These are phyloP conservation scores for Cladobotryum mycophilum DNA, from an alignment of 2,329 filamentous ascomycete species.

Conservation along the genomic window DNA sequence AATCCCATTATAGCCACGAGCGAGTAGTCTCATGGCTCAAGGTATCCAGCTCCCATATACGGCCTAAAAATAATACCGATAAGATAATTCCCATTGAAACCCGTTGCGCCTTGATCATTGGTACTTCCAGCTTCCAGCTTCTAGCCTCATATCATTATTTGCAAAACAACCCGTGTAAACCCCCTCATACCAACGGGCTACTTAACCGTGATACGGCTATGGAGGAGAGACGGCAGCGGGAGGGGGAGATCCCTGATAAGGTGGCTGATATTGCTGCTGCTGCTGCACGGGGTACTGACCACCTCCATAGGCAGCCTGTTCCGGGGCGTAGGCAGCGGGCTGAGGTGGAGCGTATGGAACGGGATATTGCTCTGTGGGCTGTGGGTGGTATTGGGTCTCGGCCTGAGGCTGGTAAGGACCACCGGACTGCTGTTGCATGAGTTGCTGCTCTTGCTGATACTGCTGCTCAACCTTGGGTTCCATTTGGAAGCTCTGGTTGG, in stretches of 20 bases:
- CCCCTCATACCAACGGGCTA: neutral
- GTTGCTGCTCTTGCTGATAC: conserved; percentile 18
- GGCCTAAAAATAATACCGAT: neutral
- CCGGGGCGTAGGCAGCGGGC: conserved; percentile 16
- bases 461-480: conserved; percentile 27
- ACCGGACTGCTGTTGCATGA: conserved; percentile 13
- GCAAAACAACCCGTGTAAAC: neutral
- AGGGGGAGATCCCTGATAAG: neutral
- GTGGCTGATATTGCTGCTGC: conserved; percentile 16
- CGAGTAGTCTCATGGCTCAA: neutral
- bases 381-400: conserved; percentile 15
- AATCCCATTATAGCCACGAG: conserved; percentile 1
- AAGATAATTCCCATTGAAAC: neutral
- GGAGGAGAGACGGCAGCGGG: neutral
- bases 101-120: conserved; percentile 2
- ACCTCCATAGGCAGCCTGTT: conserved; percentile 14
- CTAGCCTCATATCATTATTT: neutral
- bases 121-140: neutral
- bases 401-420: conserved; percentile 13
- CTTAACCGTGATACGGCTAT: conserved; percentile 5
- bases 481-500: conserved; percentile 25
- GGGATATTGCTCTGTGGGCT: conserved; percentile 5
- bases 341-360: conserved; percentile 1
- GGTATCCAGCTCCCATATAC: conserved; percentile 5
- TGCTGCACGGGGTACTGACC: conserved; percentile 19